Conservation (phyloP, 2,329 filamentous ascomycete genomes). For the Colletotrichum spaethianum region DNA sequence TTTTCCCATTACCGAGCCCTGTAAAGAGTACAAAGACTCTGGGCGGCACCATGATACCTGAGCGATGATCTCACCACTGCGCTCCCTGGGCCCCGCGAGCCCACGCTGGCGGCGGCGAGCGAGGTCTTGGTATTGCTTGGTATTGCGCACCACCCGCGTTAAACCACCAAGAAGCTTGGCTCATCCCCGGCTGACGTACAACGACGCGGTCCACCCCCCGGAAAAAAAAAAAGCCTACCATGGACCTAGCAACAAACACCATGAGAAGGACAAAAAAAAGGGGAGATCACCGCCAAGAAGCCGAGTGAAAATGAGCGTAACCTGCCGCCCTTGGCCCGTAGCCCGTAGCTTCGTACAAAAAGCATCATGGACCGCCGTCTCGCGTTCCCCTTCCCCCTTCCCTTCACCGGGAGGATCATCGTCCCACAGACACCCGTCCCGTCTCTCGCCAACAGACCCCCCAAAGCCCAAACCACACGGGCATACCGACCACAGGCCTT, state of each 20-base stretch:
- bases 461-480: not conserved
- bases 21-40: not conserved
- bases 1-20: not conserved
- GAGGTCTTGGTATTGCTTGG: not conserved
- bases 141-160: slow-evolving; percentile 3
- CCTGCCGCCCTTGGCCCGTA: not conserved
- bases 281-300: slow-evolving; percentile 33
- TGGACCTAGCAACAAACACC: not conserved
- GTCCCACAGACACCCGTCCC: not conserved
- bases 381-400: not conserved
- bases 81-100: not conserved
- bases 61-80: slow-evolving; percentile 1
- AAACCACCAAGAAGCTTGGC: slow-evolving; percentile 40
- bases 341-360: not conserved
- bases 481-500: slow-evolving; percentile 18
- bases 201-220: slow-evolving; percentile 19
- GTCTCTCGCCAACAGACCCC: not conserved
- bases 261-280: not conserved
- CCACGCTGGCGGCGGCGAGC: not conserved
- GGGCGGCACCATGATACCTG: not conserved
- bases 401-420: not conserved
- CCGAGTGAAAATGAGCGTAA: slow-evolving; percentile 24
- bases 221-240: slow-evolving; percentile 1
- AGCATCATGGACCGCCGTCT: not conserved
- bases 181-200: slow-evolving; percentile 34